These are phyloP conservation scores for Erodium maritimum DNA, from an alignment of 345 rosid genomes.

Conservation along the genomic window DNA sequence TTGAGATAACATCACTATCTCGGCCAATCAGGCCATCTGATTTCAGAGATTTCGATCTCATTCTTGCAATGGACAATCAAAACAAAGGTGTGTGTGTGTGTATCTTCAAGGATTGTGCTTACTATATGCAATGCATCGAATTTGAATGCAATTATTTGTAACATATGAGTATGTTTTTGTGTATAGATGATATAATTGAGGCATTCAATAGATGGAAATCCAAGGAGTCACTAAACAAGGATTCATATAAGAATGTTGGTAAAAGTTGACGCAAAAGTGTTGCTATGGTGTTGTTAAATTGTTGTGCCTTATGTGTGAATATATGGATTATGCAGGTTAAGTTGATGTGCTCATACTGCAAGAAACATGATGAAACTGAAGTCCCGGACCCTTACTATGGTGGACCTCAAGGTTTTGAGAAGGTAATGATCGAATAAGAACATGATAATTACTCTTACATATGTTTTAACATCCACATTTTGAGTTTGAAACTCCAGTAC, in stretches of 20 bases:
- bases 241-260: slow-evolving; percentile 66
- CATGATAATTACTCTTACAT: too few species aligned
- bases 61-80: slow-evolving; percentile 84
- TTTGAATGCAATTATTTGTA: not conserved
- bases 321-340: slow-evolving; percentile 44
- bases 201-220: slow-evolving; percentile 74
- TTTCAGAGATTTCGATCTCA: slow-evolving; percentile 72
- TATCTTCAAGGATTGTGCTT: too few species aligned
- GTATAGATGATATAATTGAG: slow-evolving; percentile 58
- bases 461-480: too few species aligned
- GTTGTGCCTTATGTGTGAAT: slow-evolving; percentile 1
- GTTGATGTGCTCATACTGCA: slow-evolving; percentile 84
- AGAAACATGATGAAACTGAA: slow-evolving; percentile 67
- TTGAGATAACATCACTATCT: slow-evolving; percentile 81
- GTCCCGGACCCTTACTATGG: slow-evolving; percentile 94
- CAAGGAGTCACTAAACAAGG: slow-evolving; percentile 44
- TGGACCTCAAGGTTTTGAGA: slow-evolving; percentile 91
- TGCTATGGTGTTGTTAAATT: not conserved
- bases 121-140: too few species aligned
- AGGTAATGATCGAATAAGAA: too few species aligned
- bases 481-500: too few species aligned
- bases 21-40: slow-evolving; percentile 83
- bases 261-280: not conserved
- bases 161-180: slow-evolving; percentile 2
- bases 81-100: slow-evolving; percentile 51